phyloP scores from a whole-genome alignment of 2,329 filamentous ascomycete species.

The Zymoseptoria tritici region DNA sequence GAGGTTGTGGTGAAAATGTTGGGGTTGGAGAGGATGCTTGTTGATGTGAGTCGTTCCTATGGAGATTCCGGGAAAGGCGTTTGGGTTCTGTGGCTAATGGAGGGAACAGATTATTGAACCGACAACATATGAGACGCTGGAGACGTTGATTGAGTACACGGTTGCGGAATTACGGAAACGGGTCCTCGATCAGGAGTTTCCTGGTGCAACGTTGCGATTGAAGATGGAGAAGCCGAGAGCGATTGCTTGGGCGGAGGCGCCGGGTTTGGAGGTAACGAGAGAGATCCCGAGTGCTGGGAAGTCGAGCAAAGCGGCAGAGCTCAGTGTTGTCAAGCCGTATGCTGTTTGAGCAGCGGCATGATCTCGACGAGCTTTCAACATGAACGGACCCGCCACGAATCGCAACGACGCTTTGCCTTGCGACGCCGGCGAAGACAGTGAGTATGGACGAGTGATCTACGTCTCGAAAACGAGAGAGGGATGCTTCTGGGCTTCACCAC shows the following conservation, averaged over 20 bases:
- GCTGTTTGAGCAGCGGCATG: background rate
- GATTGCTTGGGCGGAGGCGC: slow-evolving; percentile 64
- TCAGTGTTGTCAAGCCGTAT: slow-evolving; percentile 18
- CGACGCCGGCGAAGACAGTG: too few relatives aligned
- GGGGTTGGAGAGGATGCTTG: slow-evolving; percentile 53
- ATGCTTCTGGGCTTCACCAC: too few relatives aligned
- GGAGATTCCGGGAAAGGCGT: background rate
- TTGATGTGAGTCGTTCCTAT: slow-evolving; percentile 46
- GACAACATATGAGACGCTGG: slow-evolving; percentile 42
- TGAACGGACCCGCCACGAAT: background rate
- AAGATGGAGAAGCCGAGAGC: slow-evolving; percentile 66
- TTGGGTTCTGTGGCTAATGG: background rate
- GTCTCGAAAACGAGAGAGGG: too few relatives aligned
- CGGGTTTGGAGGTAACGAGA: slow-evolving; percentile 53
- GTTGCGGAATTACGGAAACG: slow-evolving; percentile 30
- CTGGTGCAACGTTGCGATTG: slow-evolving; percentile 51
- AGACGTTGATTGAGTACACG: slow-evolving; percentile 41
- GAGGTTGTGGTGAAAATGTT: slow-evolving; percentile 35
- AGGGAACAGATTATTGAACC: slow-evolving; percentile 30
- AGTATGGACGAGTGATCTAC: too few relatives aligned
- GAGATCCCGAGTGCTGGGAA: slow-evolving; percentile 7
- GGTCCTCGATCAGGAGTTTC: slow-evolving; percentile 26
- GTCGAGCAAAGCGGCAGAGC: background rate
- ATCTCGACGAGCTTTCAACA: background rate
- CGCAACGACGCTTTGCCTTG: too few relatives aligned